Evolutionary conservation across 106 monocot genomes (phyloP), one percentile per base, ranked within the genome.

Genomic region (Allium cepa): DNA sequence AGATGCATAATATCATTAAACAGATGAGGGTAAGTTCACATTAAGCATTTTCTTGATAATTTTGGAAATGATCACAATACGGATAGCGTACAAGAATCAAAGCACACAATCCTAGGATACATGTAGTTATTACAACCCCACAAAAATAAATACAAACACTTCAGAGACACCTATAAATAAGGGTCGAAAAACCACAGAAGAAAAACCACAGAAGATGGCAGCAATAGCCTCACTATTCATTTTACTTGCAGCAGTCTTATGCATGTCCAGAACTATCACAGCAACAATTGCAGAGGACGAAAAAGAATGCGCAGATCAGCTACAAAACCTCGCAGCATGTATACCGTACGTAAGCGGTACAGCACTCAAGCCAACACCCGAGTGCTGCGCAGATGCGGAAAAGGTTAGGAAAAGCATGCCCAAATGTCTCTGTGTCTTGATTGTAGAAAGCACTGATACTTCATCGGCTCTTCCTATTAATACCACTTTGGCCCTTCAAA

Each of bases 381-480:
- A 69, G 71, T 83, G 83, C 68, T 83, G 83, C 52, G 67, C 47
- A 1, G 78, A 78, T 59, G 15, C 75, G 4, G 83, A 83, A 67
- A 67, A 64, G 50, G 83, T 79, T 59, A 57, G 75, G n/a, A 63
- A 46, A 13, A 59, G 53, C 75, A 64, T 71, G 50, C 79, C 79
- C 9, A 62, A 79, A 60, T 83, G 79, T 57, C 51, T 83, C 57
- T 83, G 83, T 49, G 70, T 79, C 66, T 71, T 83, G 51, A 83
- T 83, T 56, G 52, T 70, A 17, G 75, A 83, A 63, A 83, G 83
- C 62, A 60, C 75, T 10, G 75, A 72, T 27, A 63, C 79, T 8
- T 79, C 83, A 3, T 28, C 72, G 17, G 71, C 58, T 48, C 79
- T 79, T 36, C 75, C 74, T 7, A 68, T 79, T 56, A 79, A 83